Evolutionary conservation across 2,329 filamentous ascomycete genomes (phyloP).

Genomic region (Macrophomina pseudophaseolina): DNA sequence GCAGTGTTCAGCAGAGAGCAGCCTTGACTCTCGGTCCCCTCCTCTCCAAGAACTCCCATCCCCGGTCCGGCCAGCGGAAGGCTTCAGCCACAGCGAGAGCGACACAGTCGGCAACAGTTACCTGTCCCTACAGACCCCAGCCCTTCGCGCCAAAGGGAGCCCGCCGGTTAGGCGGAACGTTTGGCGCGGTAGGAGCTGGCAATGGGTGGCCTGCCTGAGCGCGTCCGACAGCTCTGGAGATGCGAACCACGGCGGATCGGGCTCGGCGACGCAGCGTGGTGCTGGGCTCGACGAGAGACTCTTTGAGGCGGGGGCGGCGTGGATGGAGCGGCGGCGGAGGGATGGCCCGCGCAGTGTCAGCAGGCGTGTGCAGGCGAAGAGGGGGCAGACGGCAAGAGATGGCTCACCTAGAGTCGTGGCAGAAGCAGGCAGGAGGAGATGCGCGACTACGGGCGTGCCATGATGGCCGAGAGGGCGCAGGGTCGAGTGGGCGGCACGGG

Average conservation of each 20-base stretch:
- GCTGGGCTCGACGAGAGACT: not conserved
- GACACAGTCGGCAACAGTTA: not conserved
- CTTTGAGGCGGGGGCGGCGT: not conserved
- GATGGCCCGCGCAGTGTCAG: not conserved
- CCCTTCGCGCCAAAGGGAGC: constrained; percentile 13
- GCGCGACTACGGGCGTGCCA: not conserved
- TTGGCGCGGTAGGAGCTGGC: constrained; percentile 3
- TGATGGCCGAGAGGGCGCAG: not conserved
- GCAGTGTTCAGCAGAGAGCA: not conserved
- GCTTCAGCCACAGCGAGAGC: not conserved
- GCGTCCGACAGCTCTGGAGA: not conserved
- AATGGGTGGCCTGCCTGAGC: not conserved
- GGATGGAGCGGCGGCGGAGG: not conserved
- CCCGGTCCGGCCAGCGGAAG: not conserved
- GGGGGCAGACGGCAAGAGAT: not conserved
- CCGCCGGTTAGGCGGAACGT: not conserved
- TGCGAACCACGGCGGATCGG: not conserved
- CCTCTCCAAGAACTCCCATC: not conserved
- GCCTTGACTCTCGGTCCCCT: not conserved
- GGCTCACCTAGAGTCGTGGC: not conserved
- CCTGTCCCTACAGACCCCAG: not conserved
- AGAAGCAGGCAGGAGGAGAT: not conserved
- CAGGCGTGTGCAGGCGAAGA: not conserved
- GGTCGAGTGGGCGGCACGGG: not conserved
- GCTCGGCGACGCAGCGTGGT: not conserved